These are phyloP conservation scores for Myxozyma nipponensis DNA, from an alignment of 805 yeast genomes.

Conservation along the genomic window DNA sequence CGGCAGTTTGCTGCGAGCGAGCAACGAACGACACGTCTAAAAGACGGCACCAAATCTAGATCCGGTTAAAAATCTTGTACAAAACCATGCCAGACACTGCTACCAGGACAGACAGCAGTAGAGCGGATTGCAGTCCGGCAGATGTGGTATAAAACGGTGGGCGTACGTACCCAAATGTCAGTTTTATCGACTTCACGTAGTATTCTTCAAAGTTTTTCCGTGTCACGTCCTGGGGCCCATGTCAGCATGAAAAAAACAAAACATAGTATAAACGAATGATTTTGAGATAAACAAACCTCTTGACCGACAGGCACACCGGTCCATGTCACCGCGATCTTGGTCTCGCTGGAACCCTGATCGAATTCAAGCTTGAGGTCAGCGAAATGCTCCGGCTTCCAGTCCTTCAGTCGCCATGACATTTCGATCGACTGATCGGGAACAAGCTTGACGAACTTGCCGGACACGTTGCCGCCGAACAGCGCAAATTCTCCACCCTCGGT, in stretches of 20 bases:
- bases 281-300: conserved; percentile 43
- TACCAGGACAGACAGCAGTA: too few relatives aligned
- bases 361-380: conserved; percentile 66
- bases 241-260: neutral
- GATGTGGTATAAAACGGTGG: too few relatives aligned
- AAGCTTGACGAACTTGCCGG: conserved; percentile 62
- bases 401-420: conserved; percentile 80
- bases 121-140: too few relatives aligned
- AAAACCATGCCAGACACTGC: too few relatives aligned
- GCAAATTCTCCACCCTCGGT: conserved; percentile 59
- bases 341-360: conserved; percentile 78
- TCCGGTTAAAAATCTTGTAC: neutral
- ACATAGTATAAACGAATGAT: neutral
- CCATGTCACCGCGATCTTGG: conserved; percentile 73
- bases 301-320: conserved; percentile 93
- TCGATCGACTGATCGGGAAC: conserved; percentile 57
- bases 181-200: conserved; percentile 82
- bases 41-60: neutral
- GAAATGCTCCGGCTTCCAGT: conserved; percentile 83
- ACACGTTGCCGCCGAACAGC: conserved; percentile 83
- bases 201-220: conserved; percentile 81
- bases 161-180: conserved; percentile 65
- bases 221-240: conserved; percentile 53
- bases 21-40: neutral
- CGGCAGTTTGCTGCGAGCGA: too few relatives aligned